These are phyloP conservation scores for Guadua angustifolia DNA, from an alignment of 176 grass and related monocot genomes.

Conservation along the genomic window DNA sequence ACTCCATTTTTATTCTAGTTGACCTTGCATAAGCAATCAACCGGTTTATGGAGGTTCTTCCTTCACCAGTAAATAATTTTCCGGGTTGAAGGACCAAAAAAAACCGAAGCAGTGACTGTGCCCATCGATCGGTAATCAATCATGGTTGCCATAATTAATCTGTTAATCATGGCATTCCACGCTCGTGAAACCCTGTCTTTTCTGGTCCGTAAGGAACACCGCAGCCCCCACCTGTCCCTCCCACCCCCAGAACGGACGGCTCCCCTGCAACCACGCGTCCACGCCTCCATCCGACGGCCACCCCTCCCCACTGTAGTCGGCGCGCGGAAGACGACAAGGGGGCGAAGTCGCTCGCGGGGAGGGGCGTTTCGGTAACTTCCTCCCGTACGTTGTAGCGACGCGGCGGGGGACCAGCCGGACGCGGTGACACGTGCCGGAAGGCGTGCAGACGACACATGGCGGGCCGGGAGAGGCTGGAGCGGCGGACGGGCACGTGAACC, in stretches of 20 bases:
- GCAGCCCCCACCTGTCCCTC: neutral
- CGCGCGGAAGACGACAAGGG: slow-evolving; percentile 41
- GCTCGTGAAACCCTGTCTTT: too few relatives aligned
- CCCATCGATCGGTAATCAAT: too few relatives aligned
- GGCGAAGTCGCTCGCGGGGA: neutral
- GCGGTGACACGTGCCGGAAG: slow-evolving; percentile 29
- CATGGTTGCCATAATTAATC: too few relatives aligned
- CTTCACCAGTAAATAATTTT: too few relatives aligned
- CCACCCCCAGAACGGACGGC: neutral
- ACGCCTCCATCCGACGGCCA: slow-evolving; percentile 36
- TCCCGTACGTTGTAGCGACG: slow-evolving; percentile 41
- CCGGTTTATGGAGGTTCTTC: too few relatives aligned
- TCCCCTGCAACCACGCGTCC: too few relatives aligned
- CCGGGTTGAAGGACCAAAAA: too few relatives aligned
- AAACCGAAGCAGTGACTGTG: too few relatives aligned
- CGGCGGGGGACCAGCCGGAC: neutral
- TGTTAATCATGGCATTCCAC: too few relatives aligned
- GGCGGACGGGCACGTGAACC: slow-evolving; percentile 42
- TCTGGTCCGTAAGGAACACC: too few relatives aligned
- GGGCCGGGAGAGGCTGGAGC: neutral
- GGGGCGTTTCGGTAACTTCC: slow-evolving; percentile 41
- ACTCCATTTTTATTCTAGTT: neutral
- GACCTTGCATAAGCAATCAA: neutral
- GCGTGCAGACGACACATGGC: slow-evolving; percentile 4
- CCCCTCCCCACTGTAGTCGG: neutral